Percentiles rank a stretch among this genome's conserved stretches.
Conservation (phyloP, 495 filamentous ascomycete genomes). For the Annulohypoxylon stygium region DNA sequence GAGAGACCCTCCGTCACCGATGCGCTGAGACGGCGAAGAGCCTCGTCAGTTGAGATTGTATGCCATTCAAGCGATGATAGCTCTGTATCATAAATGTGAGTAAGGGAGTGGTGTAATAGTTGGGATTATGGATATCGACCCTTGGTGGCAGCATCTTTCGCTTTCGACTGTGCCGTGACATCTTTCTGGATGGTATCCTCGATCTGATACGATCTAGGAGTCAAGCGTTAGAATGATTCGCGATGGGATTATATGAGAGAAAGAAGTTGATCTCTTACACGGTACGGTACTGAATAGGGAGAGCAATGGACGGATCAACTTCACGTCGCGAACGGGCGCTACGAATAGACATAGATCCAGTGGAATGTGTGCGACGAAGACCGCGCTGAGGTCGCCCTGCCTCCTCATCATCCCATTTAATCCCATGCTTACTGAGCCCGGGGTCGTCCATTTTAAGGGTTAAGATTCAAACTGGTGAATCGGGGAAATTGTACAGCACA, state of each 20-base stretch:
- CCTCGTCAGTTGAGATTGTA: slow-evolving; percentile 64
- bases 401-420: slow-evolving; percentile 56
- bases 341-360: slow-evolving; percentile 56
- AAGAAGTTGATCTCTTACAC: slow-evolving; percentile 49
- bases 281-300: slow-evolving; percentile 68
- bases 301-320: slow-evolving; percentile 61
- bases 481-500: not conserved
- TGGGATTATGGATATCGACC: slow-evolving; percentile 48
- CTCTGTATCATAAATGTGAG: slow-evolving; percentile 47
- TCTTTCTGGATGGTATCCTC: slow-evolving; percentile 62
- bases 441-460: slow-evolving; percentile 38
- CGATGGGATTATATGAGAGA: not conserved
- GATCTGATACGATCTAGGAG: slow-evolving; percentile 63
- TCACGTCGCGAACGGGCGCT: slow-evolving; percentile 52
- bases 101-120: slow-evolving; percentile 13
- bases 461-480: slow-evolving; percentile 13
- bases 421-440: slow-evolving; percentile 38
- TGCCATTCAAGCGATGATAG: slow-evolving; percentile 68
- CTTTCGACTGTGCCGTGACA: slow-evolving; percentile 51
- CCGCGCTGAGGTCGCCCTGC: slow-evolving; percentile 26
- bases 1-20: slow-evolving; percentile 66
- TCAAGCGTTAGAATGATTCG: slow-evolving; percentile 14
- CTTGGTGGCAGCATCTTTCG: slow-evolving; percentile 57
- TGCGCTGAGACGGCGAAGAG: slow-evolving; percentile 66
- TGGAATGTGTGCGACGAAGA: slow-evolving; percentile 50